Evolutionary conservation across 78 protist species (phyloP).

Genomic region (Dictyostelium citrinum): DNA sequence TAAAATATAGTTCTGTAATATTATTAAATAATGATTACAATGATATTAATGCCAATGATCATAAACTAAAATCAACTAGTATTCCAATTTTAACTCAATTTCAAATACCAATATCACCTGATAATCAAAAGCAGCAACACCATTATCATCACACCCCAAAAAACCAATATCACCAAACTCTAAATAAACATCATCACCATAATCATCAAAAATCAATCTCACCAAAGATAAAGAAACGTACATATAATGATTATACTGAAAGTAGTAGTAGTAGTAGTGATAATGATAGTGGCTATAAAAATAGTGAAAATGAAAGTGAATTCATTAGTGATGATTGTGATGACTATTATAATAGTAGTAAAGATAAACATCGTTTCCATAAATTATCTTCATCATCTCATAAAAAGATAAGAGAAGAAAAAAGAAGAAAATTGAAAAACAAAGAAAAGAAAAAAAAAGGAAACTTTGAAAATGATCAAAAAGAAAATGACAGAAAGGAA

Average conservation of each 20-base stretch:
- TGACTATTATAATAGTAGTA: background rate
- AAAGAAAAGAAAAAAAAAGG: background rate
- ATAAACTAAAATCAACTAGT: background rate
- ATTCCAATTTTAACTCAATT: background rate
- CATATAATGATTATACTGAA: background rate
- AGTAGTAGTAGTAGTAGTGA: background rate
- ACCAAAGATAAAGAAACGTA: background rate
- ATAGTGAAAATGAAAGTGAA: background rate
- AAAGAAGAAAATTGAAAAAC: background rate
- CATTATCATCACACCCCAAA: background rate
- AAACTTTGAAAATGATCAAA: background rate
- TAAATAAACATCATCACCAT: background rate
- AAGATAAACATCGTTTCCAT: background rate
- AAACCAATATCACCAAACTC: background rate
- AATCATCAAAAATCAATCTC: background rate
- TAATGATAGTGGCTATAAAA: background rate
- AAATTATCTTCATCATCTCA: background rate
- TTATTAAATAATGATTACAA: background rate
- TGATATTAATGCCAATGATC: background rate
- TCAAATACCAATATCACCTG: background rate
- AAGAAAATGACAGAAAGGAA: background rate
- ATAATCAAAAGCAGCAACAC: background rate
- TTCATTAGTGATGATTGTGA: background rate
- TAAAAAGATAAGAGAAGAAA: background rate
- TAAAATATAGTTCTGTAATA: background rate